Evolutionary conservation across 495 filamentous ascomycete genomes (phyloP).

Genomic region (Xylaria sp.): DNA sequence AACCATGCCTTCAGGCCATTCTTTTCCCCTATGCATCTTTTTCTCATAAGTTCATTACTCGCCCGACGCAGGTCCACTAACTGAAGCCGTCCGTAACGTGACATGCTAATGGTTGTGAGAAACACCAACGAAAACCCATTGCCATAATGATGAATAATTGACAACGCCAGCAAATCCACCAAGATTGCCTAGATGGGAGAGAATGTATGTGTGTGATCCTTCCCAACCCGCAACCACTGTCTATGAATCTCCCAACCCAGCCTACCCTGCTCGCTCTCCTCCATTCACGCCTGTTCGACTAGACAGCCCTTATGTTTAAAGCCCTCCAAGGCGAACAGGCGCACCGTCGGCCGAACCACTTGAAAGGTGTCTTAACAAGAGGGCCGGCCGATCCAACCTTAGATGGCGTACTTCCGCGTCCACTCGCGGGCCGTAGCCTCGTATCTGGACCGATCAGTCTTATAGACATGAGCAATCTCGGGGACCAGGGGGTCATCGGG

Average conservation of each 20-base stretch:
- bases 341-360: neutral
- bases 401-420: conserved; percentile 98
- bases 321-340: conserved; percentile 14
- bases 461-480: conserved; percentile 99
- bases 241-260: conserved; percentile 19
- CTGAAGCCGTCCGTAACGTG: conserved; percentile 14
- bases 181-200: conserved; percentile 39
- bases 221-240: conserved; percentile 15
- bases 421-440: conserved; percentile 97
- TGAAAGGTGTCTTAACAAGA: conserved; percentile 8
- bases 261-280: neutral
- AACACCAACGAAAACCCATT: conserved; percentile 23
- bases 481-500: conserved; percentile 97
- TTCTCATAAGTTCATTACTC: conserved; percentile 30
- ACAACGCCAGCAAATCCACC: conserved; percentile 39
- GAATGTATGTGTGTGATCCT: conserved; percentile 25
- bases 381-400: conserved; percentile 30
- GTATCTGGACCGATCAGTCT: conserved; percentile 94
- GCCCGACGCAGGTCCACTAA: conserved; percentile 17
- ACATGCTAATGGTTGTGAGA: conserved; percentile 18
- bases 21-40: conserved; percentile 17
- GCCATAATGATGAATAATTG: conserved; percentile 39
- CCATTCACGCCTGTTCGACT: neutral
- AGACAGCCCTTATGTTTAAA: conserved; percentile 18
- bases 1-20: conserved; percentile 14